Conservation (phyloP, 192 early-diverging fungal genomes). For the Funneliformis geosporum region DNA sequence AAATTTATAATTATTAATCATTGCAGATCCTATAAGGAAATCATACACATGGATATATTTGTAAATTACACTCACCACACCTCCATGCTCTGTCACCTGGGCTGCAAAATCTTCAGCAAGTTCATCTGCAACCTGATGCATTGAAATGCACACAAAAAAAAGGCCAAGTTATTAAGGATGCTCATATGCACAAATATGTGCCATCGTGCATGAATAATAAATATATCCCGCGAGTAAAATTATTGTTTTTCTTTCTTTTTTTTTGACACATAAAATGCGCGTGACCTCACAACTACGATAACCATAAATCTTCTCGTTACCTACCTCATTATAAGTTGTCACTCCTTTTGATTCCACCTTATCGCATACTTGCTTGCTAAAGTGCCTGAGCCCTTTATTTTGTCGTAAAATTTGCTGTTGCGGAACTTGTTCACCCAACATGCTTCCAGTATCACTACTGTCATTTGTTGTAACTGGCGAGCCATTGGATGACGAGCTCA, state of each 20-base stretch:
- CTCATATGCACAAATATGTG: background rate
- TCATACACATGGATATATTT: background rate
- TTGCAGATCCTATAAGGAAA: too few species aligned
- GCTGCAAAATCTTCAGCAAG: constrained; percentile 46
- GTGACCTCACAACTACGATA: too few species aligned
- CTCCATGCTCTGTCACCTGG: constrained; percentile 6
- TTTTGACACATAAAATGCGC: background rate
- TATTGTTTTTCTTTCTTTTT: background rate
- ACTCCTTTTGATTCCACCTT: constrained; percentile 58
- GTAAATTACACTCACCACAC: background rate
- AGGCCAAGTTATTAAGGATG: constrained; percentile 31
- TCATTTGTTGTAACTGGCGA: constrained; percentile 22
- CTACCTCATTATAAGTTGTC: constrained; percentile 65
- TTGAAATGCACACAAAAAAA: constrained; percentile 3
- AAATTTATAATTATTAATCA: background rate
- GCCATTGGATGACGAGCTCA: background rate
- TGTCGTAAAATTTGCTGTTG: constrained; percentile 35
- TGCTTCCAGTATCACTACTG: constrained; percentile 24
- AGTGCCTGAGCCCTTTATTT: constrained; percentile 61
- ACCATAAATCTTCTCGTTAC: background rate
- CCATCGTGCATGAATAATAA: background rate
- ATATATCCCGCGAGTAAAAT: background rate
- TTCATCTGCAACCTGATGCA: constrained; percentile 55
- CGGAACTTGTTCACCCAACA: constrained; percentile 18
- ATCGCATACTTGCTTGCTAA: constrained; percentile 63